A percentile compares a stretch with the other conserved stretches of the same genome.
Evolutionary conservation across 805 yeast genomes (phyloP).

Genomic region (Candida ovalis): DNA sequence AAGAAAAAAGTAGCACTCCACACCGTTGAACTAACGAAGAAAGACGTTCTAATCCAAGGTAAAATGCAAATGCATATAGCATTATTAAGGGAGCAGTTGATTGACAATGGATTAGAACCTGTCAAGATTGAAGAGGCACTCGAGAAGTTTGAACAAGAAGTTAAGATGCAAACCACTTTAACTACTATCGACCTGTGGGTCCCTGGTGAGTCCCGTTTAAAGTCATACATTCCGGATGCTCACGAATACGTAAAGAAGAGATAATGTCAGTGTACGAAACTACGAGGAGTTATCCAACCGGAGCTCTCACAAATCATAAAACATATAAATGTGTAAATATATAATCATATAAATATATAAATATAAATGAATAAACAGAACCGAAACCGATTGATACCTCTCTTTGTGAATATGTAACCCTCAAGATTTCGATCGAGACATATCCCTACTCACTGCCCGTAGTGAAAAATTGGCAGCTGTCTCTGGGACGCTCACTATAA

Average conservation of each 20-base stretch:
- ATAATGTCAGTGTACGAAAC: slow-evolving; percentile 14
- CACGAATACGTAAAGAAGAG: slow-evolving; percentile 53
- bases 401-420: not conserved
- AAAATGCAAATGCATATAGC: slow-evolving; percentile 69
- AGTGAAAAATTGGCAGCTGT: not conserved
- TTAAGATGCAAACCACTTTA: slow-evolving; percentile 54
- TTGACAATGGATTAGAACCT: slow-evolving; percentile 57
- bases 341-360: slow-evolving; percentile 1
- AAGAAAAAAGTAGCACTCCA: slow-evolving; percentile 50
- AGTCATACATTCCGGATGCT: slow-evolving; percentile 51
- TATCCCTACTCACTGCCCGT: no score
- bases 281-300: no score
- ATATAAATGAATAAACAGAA: not conserved
- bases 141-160: slow-evolving; percentile 52
- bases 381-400: no score
- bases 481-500: not conserved
- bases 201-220: slow-evolving; percentile 47
- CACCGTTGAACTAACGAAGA: slow-evolving; percentile 48
- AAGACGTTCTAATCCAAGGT: slow-evolving; percentile 44
- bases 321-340: not conserved
- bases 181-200: slow-evolving; percentile 60
- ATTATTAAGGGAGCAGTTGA: slow-evolving; percentile 55
- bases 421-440: not conserved
- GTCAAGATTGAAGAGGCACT: slow-evolving; percentile 49
- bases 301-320: no score